Percentiles rank a stretch among this genome's conserved stretches.
These are phyloP conservation scores for Graphiopsis chlorocephala DNA, from an alignment of 2,329 filamentous ascomycete species.

Conservation along the genomic window DNA sequence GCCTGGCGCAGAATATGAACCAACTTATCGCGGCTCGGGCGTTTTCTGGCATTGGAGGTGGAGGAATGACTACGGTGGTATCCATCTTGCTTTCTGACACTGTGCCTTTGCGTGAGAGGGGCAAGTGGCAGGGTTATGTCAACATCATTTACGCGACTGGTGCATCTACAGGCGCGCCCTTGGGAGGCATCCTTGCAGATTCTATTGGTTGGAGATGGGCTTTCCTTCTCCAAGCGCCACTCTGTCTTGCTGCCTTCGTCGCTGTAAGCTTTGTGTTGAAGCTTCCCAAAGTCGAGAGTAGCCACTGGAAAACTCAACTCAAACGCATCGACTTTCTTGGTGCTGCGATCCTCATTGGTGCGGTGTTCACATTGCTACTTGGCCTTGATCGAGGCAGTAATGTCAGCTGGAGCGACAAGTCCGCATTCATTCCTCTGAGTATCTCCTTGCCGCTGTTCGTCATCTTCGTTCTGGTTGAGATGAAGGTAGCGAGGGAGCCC, in stretches of 20 bases:
- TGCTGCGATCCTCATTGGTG: conserved; percentile 62
- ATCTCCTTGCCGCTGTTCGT: conserved; percentile 59
- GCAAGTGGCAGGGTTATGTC: conserved; percentile 70
- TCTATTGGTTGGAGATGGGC: conserved; percentile 74
- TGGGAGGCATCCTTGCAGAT: conserved; percentile 71
- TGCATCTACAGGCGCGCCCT: conserved; percentile 65
- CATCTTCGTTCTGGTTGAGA: conserved; percentile 68
- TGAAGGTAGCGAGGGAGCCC: conserved; percentile 64
- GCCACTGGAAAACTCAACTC: conserved; percentile 65
- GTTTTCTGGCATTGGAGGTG: conserved; percentile 69
- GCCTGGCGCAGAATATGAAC: conserved; percentile 60
- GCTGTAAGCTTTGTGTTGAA: conserved; percentile 63
- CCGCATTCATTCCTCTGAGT: conserved; percentile 58
- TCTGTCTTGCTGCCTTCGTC: conserved; percentile 64
- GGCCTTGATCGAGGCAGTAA: conserved; percentile 74
- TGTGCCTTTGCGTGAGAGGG: conserved; percentile 65
- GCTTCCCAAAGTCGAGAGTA: conserved; percentile 56
- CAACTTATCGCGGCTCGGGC: conserved; percentile 65
- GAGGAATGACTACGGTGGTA: conserved; percentile 86
- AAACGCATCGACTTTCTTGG: conserved; percentile 71
- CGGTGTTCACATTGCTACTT: conserved; percentile 64
- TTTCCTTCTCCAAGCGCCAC: conserved; percentile 68
- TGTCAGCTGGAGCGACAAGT: conserved; percentile 60
- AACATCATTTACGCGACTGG: conserved; percentile 71
- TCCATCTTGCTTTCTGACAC: conserved; percentile 83